Percentiles rank a stretch among this genome's conserved stretches.
Evolutionary conservation across 2,329 filamentous ascomycete species (phyloP).

Genomic region (Trichoderma semiorbis): DNA sequence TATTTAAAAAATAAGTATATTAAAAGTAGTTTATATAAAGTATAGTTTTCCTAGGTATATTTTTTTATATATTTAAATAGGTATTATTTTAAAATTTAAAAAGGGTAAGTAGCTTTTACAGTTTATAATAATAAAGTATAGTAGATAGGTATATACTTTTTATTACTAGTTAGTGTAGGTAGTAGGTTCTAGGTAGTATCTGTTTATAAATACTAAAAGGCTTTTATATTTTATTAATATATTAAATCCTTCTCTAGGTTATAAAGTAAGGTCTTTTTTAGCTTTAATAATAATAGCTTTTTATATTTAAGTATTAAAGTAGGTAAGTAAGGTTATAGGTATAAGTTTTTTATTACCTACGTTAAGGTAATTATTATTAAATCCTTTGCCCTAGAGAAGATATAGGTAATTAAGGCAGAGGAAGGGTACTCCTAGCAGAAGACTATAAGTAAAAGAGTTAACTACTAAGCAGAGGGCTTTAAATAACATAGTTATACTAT

Average conservation of each 20-base stretch:
- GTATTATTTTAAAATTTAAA: background rate
- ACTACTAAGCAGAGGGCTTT: background rate
- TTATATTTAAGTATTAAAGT: background rate
- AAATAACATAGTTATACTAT: background rate
- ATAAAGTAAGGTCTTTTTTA: no score
- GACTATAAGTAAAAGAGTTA: background rate
- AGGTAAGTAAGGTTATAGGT: background rate
- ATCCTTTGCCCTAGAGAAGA: background rate
- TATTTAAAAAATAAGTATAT: background rate
- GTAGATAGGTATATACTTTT: background rate
- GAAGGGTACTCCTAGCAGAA: background rate
- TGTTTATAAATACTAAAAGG: background rate
- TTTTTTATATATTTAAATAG: background rate
- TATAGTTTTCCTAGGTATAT: background rate
- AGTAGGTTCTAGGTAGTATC: background rate
- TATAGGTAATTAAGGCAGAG: background rate
- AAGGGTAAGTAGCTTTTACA: background rate
- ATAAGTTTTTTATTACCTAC: background rate
- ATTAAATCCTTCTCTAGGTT: background rate
- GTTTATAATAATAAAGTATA: background rate
- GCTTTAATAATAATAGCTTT: background rate
- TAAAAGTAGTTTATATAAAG: background rate
- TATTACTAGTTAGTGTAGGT: background rate
- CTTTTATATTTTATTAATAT: background rate
- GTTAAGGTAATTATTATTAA: background rate